phyloP scores from a whole-genome alignment of 2,329 filamentous ascomycete genomes.

The Beauveria bassiana region DNA sequence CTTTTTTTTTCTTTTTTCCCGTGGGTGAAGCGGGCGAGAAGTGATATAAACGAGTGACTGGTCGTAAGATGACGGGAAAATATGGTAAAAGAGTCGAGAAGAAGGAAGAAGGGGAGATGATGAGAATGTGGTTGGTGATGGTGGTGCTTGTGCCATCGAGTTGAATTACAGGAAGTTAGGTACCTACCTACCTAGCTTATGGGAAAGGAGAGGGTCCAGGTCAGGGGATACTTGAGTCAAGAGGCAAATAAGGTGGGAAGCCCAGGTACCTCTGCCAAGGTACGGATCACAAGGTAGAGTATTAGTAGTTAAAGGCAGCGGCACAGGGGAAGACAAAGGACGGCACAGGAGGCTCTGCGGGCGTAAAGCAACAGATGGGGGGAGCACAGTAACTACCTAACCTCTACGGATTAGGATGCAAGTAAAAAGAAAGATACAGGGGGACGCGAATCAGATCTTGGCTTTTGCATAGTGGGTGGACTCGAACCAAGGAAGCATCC shows the following conservation, averaged over 20 bases:
- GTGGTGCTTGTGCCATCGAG: background rate
- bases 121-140: background rate
- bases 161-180: background rate
- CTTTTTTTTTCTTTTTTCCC: background rate
- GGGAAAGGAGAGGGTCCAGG: background rate
- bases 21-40: background rate
- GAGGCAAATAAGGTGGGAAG: background rate
- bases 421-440: background rate
- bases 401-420: no score
- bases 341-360: no score
- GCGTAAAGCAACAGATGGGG: no score
- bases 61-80: background rate
- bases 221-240: background rate
- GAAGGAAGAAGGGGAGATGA: conserved; percentile 10
- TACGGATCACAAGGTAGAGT: background rate
- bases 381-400: no score
- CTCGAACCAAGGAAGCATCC: conserved; percentile 5
- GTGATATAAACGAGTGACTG: conserved; percentile 12
- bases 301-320: background rate
- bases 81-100: background rate
- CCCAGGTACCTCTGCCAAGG: background rate
- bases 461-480: background rate
- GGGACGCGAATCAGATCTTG: conserved; percentile 4
- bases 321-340: background rate
- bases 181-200: background rate